phyloP scores from a whole-genome alignment of 768 basidiomycete species.

The Cubamyces sp. region DNA sequence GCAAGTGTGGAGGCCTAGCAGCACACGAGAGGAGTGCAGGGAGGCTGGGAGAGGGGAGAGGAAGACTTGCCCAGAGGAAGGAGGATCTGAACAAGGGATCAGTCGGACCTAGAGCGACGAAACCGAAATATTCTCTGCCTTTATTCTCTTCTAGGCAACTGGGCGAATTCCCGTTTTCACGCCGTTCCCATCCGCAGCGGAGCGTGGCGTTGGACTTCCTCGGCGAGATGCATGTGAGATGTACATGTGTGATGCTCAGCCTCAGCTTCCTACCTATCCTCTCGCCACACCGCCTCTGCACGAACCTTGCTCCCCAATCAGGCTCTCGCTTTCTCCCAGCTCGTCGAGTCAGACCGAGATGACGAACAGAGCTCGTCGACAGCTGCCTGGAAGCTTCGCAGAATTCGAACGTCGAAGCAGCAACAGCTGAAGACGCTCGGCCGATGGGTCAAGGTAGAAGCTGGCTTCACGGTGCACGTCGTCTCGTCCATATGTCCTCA shows the following conservation, averaged over 20 bases:
- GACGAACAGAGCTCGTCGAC: background rate
- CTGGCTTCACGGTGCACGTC: constrained; percentile 2
- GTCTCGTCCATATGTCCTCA: background rate
- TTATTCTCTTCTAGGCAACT: constrained; percentile 36
- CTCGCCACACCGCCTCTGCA: constrained; percentile 9
- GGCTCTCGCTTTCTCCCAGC: constrained; percentile 15
- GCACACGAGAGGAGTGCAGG: constrained; percentile 13
- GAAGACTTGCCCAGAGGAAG: constrained; percentile 20
- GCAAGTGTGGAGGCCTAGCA: background rate
- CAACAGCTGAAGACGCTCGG: constrained; percentile 14
- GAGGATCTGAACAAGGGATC: constrained; percentile 23
- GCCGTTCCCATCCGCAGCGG: constrained; percentile 23
- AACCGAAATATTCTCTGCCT: constrained; percentile 27
- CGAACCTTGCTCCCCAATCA: constrained; percentile 9
- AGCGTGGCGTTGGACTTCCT: constrained; percentile 13
- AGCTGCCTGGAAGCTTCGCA: too few relatives aligned
- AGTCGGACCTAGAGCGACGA: constrained; percentile 32
- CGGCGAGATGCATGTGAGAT: constrained; percentile 6
- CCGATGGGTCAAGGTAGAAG: constrained; percentile 7
- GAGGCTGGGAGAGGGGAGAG: background rate
- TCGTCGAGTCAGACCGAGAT: constrained; percentile 11
- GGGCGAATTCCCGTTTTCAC: constrained; percentile 8
- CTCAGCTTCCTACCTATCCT: background rate
- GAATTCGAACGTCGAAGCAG: background rate
- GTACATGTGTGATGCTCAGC: too few relatives aligned